Percentiles rank a stretch among this genome's conserved stretches.
phyloP scores from a whole-genome alignment of 768 basidiomycete genomes.

The Tulasnella sp. region DNA sequence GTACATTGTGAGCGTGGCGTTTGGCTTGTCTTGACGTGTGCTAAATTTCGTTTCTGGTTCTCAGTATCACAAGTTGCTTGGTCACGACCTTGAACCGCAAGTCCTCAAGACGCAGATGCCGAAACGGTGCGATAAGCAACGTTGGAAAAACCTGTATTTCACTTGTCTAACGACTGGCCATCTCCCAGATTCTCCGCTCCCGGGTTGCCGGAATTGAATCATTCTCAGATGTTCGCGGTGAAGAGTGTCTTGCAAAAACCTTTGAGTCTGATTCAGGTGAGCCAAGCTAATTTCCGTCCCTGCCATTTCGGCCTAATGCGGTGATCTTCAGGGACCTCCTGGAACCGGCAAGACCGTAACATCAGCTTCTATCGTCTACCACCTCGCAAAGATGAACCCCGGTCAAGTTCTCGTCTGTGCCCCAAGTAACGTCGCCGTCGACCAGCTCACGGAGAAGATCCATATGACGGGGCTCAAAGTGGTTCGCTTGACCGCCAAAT shows the following conservation, averaged over 20 bases:
- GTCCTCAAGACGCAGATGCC: constrained; percentile 41
- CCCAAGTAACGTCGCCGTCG: constrained; percentile 98
- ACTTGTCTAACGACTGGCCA: neutral
- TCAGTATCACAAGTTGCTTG: constrained; percentile 96
- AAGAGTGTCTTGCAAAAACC: constrained; percentile 99
- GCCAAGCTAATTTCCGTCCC: neutral
- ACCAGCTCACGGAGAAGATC: constrained; percentile 98
- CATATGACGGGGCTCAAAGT: constrained; percentile 98
- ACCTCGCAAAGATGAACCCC: constrained; percentile 99
- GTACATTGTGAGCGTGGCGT: constrained; percentile 69
- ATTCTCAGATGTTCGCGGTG: constrained; percentile 99
- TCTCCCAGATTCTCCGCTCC: constrained; percentile 76
- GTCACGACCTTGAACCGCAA: constrained; percentile 96
- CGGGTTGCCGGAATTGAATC: constrained; percentile 95
- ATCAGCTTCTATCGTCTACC: constrained; percentile 97
- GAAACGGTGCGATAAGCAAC: constrained; percentile 50
- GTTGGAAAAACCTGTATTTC: constrained; percentile 71
- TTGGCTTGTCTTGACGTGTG: neutral
- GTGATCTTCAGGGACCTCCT: constrained; percentile 63
- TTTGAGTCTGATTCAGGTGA: constrained; percentile 85
- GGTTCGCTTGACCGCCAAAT: constrained; percentile 95
- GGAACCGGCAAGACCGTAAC: constrained; percentile 99
- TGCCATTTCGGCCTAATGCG: neutral
- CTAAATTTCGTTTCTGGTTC: neutral
- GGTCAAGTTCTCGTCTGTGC: constrained; percentile 99